These are phyloP conservation scores for Aspergillus glaucus DNA, from an alignment of 2,329 filamentous ascomycete genomes.

Conservation along the genomic window DNA sequence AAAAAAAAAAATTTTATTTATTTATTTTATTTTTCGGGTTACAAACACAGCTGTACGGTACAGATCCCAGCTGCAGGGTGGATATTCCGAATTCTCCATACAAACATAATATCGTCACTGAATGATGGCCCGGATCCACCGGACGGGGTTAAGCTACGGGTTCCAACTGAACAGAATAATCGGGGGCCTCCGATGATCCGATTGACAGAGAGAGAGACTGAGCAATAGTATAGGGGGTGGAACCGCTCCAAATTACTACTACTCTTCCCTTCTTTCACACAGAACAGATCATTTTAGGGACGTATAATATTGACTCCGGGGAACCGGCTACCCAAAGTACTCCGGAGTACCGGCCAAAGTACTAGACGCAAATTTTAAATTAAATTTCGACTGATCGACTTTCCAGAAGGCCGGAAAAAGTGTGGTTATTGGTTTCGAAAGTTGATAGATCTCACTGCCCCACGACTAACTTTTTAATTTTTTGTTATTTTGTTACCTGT, in stretches of 20 bases:
- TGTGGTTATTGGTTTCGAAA: constrained; percentile 20
- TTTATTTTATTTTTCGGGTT: too few relatives aligned
- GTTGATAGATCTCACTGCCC: constrained; percentile 31
- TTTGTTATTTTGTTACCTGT: constrained; percentile 8
- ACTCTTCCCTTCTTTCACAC: too few relatives aligned
- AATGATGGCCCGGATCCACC: background rate
- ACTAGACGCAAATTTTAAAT: too few relatives aligned
- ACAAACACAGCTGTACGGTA: background rate
- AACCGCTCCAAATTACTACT: background rate
- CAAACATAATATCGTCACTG: background rate
- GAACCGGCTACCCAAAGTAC: constrained; percentile 18
- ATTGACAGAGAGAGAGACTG: constrained; percentile 1
- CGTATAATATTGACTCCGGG: constrained; percentile 20
- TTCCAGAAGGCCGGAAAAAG: constrained; percentile 31
- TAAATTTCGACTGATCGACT: constrained; percentile 22
- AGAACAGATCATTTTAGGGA: too few relatives aligned
- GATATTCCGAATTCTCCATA: background rate
- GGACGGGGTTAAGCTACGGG: background rate
- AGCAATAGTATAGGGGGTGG: background rate
- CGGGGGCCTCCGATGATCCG: constrained; percentile 3
- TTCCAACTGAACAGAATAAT: background rate
- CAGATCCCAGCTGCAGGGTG: background rate
- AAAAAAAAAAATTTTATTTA: too few relatives aligned
- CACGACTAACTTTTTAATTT: constrained; percentile 4
- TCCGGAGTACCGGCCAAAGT: too few relatives aligned